Evolutionary conservation across 106 monocot species (phyloP), one percentile per base, ranked within the genome.

Genomic region (Triglochin maritima): DNA sequence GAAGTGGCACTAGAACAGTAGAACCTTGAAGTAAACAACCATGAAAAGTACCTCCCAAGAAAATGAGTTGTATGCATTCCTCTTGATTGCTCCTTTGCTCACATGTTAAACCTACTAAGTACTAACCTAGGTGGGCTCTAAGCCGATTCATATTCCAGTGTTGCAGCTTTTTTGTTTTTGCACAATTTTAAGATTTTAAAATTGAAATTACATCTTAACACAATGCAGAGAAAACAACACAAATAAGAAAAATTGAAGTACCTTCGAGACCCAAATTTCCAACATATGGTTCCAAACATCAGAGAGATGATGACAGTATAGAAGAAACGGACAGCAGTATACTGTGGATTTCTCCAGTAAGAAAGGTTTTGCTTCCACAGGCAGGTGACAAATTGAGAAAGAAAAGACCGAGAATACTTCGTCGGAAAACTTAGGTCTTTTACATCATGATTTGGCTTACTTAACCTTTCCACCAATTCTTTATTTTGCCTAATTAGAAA

Each of bases 251-350:
- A 13, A 1, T 47, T 12, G 9, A 2, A 14, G 8, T 84, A 98
- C 98, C 88, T 99, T 80, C 79, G 84, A 45, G 98, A 82, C 56
- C 98, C 92, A 69, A 99, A 92, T 67, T 79, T 74, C 98, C 98
- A 99, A 71, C 98, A 99, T 71, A 99, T 99, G 57, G 98, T 86
- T 72, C 98, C 98, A 67, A 99, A 99, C 92, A 99, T 99, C 68
- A 99, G 64, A 10, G 98, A 99, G 68, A 99, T 99, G 41, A 92
- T 73, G 14, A 87, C 75, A 54, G 98, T 99, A 68, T 92, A 99
- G 76, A 99, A 99, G 78, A 99, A 92, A 50, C 98, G 88, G 29
- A 99, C 98, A 46, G 92, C 98, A 44, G 98, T 99, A 71, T 99
- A 99, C 64, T 92, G 92, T 66, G 98, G 98, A 63, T 99, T 99